A percentile compares a stretch with the other conserved stretches of the same genome.
Evolutionary conservation across 2,329 filamentous ascomycete species (phyloP).

Genomic region (Aspergillus flavus): DNA sequence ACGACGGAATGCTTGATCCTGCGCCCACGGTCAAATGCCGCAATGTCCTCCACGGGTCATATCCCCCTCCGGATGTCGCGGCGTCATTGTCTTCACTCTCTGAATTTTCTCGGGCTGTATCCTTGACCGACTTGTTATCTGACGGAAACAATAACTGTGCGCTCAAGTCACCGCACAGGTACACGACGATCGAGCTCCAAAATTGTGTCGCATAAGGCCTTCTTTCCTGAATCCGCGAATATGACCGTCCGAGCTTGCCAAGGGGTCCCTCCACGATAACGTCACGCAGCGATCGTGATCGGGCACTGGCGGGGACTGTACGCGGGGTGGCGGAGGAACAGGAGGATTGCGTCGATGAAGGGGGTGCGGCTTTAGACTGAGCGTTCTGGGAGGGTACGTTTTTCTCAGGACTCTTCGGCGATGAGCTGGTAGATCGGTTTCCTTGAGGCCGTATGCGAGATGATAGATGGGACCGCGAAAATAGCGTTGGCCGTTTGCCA

Average conservation of each 20-base stretch:
- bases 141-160: constrained; percentile 68
- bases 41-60: constrained; percentile 69
- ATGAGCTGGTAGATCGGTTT: constrained; percentile 15
- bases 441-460: constrained; percentile 16
- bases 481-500: constrained; percentile 15
- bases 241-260: constrained; percentile 48
- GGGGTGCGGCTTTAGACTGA: constrained; percentile 5
- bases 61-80: constrained; percentile 51
- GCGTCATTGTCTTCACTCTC: constrained; percentile 16
- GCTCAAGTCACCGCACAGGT: constrained; percentile 73
- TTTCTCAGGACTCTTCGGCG: constrained; percentile 7
- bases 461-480: constrained; percentile 9
- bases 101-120: constrained; percentile 11
- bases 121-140: constrained; percentile 25
- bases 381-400: constrained; percentile 2
- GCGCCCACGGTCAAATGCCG: constrained; percentile 75
- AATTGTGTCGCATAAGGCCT: constrained; percentile 81
- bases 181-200: constrained; percentile 74
- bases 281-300: constrained; percentile 32
- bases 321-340: constrained; percentile 28
- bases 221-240: constrained; percentile 70
- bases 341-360: constrained; percentile 17
- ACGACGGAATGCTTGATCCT: constrained; percentile 73
- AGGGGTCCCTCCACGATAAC: constrained; percentile 34
- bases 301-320: constrained; percentile 18